Evolutionary conservation across 106 monocot species (phyloP), one percentile per base, ranked within the genome.

Genomic region (Apostasia ramifera): DNA sequence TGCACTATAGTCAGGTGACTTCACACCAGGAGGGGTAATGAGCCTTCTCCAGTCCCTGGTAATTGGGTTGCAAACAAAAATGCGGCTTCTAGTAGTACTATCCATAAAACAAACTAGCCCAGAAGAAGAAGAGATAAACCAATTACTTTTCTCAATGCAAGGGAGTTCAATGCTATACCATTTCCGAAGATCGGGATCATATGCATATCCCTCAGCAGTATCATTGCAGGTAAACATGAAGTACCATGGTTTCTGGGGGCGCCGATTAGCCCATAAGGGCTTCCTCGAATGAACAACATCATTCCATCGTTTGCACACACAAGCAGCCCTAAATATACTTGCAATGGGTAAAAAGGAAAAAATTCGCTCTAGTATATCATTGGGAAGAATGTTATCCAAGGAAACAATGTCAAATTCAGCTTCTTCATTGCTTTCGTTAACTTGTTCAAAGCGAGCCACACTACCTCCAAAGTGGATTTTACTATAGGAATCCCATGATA

Each of bases 61-160:
- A 44, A 93, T 81, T 0, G 92, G 92, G 65, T 93, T 93, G 73
- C 88, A 93, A 0, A 93, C 78, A 47, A 79, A 81, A 11, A 93
- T 72, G 6, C 73, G 78, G 61, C 75, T 79, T 44, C 89, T 68
- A 48, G 73, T 81, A n/a, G 88, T 86, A 59, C 75, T 74, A 56
- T 93, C 92, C 86, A 93, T 88, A 67, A 93, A 81, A 47, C 89
- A 83, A 59, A 93, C 83, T 40, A 93, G 53, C 5, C 92, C 92
- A 64, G 66, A 71, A 1, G 92, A 88, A 44, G 83, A 78, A 37
- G 92, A 82, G 42, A 69, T 55, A 38, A 80, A 85, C 88, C 92
- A 92, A 52, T 63, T 83, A 60, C 83, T 78, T 53, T 77, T 85
- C 49, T 81, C 88, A 52, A 85, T 71, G 66, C 88, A 88, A 12